phyloP scores from a whole-genome alignment of 139 green algal species.

The Pleodorina starrii region DNA sequence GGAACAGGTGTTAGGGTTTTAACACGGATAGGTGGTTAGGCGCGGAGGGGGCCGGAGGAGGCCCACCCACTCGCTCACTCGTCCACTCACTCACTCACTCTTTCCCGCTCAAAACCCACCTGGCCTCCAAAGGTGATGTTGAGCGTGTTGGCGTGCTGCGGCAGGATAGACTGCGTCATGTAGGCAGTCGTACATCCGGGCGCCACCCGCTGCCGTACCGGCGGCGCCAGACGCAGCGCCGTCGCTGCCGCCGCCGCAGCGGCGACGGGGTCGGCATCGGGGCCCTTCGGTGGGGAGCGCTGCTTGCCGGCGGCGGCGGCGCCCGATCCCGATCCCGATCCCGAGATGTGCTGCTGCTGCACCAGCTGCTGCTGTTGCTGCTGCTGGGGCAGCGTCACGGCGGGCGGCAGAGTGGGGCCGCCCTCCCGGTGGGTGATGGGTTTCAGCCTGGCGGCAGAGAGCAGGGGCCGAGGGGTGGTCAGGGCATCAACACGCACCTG shows the following conservation, averaged over 20 bases:
- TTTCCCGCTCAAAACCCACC: constrained; percentile 55
- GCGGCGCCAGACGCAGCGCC: not conserved
- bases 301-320: not conserved
- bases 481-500: too few relatives aligned
- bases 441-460: constrained; percentile 58
- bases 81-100: not conserved
- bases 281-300: not conserved
- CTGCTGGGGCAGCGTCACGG: constrained; percentile 55
- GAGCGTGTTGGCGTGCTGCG: constrained; percentile 88
- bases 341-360: not conserved
- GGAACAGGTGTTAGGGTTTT: not conserved
- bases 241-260: not conserved
- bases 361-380: not conserved
- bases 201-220: constrained; percentile 50
- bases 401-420: constrained; percentile 73
- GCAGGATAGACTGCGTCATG: constrained; percentile 87
- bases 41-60: too few relatives aligned
- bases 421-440: constrained; percentile 80
- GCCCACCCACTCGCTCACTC: too few relatives aligned
- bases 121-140: constrained; percentile 89
- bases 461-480: not conserved
- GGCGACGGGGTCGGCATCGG: not conserved
- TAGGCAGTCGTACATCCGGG: constrained; percentile 76
- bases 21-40: too few relatives aligned
- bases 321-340: too few relatives aligned